Evolutionary conservation across 2,329 filamentous ascomycete species (phyloP).

Genomic region (Neopestalotiopsis rosae): DNA sequence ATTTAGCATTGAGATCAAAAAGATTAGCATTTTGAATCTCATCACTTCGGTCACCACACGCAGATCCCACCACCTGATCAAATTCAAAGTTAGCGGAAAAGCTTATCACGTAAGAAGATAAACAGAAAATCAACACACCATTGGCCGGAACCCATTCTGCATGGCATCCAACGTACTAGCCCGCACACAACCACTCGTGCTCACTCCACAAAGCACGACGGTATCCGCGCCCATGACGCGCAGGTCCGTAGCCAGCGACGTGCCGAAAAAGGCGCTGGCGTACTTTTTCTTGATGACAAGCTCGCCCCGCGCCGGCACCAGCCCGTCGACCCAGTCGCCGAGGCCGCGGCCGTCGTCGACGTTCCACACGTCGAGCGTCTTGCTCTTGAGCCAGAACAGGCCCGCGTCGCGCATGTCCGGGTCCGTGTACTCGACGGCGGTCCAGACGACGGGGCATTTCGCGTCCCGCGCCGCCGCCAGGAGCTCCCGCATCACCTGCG

Average conservation of each 20-base stretch:
- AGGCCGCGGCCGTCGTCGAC: conserved; percentile 44
- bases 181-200: conserved; percentile 52
- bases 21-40: conserved; percentile 50
- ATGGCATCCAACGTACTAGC: conserved; percentile 50
- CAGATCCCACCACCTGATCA: conserved; percentile 46
- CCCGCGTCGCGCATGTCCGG: conserved; percentile 51
- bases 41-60: conserved; percentile 49
- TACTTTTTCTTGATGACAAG: conserved; percentile 48
- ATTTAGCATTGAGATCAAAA: conserved; percentile 51
- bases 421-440: conserved; percentile 46
- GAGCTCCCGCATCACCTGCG: conserved; percentile 44
- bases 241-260: conserved; percentile 45
- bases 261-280: conserved; percentile 51
- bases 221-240: conserved; percentile 45
- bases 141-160: conserved; percentile 48
- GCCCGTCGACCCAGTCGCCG: conserved; percentile 42
- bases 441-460: conserved; percentile 48
- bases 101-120: no score
- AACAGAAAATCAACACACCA: conserved; percentile 46
- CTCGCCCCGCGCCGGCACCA: conserved; percentile 42
- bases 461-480: conserved; percentile 44
- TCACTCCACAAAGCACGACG: conserved; percentile 51
- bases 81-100: not conserved
- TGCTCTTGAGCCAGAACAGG: conserved; percentile 47
- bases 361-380: conserved; percentile 46